Evolutionary conservation across 2,329 filamentous ascomycete species (phyloP).

Genomic region (Colletotrichum scovillei): DNA sequence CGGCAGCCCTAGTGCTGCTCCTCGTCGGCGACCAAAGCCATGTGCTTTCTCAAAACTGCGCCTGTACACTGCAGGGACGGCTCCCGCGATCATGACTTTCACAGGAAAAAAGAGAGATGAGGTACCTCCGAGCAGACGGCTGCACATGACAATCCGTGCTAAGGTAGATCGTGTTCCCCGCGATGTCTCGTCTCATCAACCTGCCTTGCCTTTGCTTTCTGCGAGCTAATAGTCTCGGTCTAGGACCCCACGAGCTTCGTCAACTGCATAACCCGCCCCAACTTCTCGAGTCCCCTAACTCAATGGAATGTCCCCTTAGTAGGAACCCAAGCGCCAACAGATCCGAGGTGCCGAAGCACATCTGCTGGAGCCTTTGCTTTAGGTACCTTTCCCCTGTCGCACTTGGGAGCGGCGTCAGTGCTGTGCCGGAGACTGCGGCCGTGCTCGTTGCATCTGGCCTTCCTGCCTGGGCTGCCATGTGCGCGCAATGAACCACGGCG

Average conservation of each 20-base stretch:
- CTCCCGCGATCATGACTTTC: neutral
- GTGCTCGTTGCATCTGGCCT: constrained; percentile 16
- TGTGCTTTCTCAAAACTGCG: neutral
- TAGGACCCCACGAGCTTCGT: neutral
- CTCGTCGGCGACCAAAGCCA: too few species aligned
- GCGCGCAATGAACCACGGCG: neutral
- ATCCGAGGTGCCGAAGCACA: neutral
- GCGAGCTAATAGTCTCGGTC: neutral
- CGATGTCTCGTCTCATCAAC: neutral
- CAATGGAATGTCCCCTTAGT: neutral
- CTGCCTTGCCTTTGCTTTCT: neutral
- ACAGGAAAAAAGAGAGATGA: neutral
- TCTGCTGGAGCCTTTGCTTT: neutral
- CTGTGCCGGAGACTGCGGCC: constrained; percentile 25
- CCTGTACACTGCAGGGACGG: neutral
- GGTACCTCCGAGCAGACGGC: neutral
- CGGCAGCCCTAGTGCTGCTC: neutral
- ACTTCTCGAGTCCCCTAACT: neutral
- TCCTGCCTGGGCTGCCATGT: constrained; percentile 24
- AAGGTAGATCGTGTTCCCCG: neutral
- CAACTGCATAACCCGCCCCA: neutral
- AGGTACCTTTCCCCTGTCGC: neutral
- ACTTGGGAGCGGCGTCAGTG: constrained; percentile 18
- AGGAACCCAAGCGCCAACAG: neutral
- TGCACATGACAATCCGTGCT: neutral